Evolutionary conservation across 306 rosid genomes (phyloP).

Genomic region (Cyamopsis tetragonoloba): DNA sequence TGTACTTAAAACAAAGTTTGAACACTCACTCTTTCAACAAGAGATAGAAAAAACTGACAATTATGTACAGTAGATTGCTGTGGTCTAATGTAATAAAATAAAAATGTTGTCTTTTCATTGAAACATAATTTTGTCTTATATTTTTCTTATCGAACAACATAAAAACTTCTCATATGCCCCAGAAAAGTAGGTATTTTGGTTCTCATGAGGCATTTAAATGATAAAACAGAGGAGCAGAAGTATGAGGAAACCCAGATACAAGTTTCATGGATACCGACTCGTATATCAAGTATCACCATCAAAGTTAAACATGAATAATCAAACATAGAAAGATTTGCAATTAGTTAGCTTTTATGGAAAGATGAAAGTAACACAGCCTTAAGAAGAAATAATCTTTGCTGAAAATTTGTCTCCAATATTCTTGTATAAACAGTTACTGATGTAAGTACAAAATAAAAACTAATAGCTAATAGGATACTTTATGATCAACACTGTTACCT

Average conservation of each 20-base stretch:
- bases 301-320: too few relatives aligned
- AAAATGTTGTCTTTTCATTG: neutral
- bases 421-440: neutral
- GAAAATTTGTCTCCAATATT: neutral
- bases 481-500: conserved; percentile 42
- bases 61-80: neutral
- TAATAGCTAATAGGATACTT: conserved; percentile 4
- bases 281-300: too few relatives aligned
- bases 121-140: neutral
- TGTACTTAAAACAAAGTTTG: neutral
- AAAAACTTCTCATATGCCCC: neutral
- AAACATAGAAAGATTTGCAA: neutral
- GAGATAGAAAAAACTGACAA: neutral
- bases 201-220: conserved; percentile 10
- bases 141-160: neutral
- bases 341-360: neutral
- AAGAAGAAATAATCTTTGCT: neutral
- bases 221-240: conserved; percentile 5
- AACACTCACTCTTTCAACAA: neutral
- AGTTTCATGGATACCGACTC: neutral
- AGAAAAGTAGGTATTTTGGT: neutral
- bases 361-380: neutral
- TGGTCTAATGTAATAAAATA: neutral
- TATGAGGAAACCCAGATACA: neutral
- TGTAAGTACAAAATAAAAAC: neutral